Evolutionary conservation across 2,329 filamentous ascomycete genomes (phyloP), one percentile per base, ranked within the genome.

Genomic region (Microcyclospora tardicrescens): DNA sequence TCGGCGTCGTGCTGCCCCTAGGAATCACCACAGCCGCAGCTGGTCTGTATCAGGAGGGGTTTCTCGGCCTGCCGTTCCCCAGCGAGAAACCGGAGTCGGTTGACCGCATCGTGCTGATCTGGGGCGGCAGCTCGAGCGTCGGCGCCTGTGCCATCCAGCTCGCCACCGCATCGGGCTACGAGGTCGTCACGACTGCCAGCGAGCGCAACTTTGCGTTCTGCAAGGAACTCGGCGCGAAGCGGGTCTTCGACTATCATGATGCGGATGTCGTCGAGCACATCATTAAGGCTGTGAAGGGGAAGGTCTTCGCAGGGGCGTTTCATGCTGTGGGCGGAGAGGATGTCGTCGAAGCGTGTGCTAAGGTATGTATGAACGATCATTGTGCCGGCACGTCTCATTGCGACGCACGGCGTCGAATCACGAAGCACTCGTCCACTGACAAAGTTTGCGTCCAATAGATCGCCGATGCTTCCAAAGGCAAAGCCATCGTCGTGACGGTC

Each of bases 111-210:
- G 52, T 64, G 13, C 35, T 64, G 36, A 51, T 60, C 32, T 62
- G 60, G 59, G 60, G 60, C 30, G 60, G 50, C 13, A 46, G 46
- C 14, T 53, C 50, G 8, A 54, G 49, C 6, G 52, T 58, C 2
- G 61, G 60, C 3, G 53, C 57, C 31, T 61, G 50, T 31, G 52
- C 51, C 0, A 43, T 61, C 6, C 61, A 62, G 36, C 64, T 76
- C 2, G 58, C 75, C 5, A 58, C 52, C 12, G 65, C 68, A 47
- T 75, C 68, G 59, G 70, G 73, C 0, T 57, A 45, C 11, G 64
- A 68, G 35, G 43, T 76, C n/a, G 19, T 59, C 6, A 45, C 56
- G 3, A 58, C 55, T 0, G 46, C 54, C 0, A 56, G 51, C 0
- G 30, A 34, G 5, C 16, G 40, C 2, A 58, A 61, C 35, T 55